Evolutionary conservation across 495 filamentous ascomycete genomes (phyloP), one percentile per base, ranked within the genome.

Genomic region (Cairneyella variabilis): DNA sequence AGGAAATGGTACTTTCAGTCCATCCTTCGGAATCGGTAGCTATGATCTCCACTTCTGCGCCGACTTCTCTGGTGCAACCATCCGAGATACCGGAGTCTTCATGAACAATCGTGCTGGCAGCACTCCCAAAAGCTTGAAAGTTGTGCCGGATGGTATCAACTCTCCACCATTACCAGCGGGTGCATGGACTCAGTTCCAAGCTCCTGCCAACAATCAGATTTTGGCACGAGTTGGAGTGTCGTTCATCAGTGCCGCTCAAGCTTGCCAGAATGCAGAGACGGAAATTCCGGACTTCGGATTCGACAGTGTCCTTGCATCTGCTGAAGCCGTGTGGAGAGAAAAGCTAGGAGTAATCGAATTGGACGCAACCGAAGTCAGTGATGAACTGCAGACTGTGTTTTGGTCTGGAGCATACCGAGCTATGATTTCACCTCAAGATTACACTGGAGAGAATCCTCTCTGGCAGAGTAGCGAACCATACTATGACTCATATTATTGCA

Each of bases 381-480:
- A 74, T 9, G 72, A 76, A 16, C 64, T 83, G 11, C 71, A 84
- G 56, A 83, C 65, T 23, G 79, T 79, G 27, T 89, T 90, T 62
- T 89, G 84, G 76, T 86, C 80, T 48, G 87, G 84, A 2, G 70
- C 81, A 3, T 91, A 91, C 61, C 71, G 87, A 25, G 77, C 83
- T 5, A 79, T 88, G 77, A 78, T 89, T 37, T 85, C 80, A 30
- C 87, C 86, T 1, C 87, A 91, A 63, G 86, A 90, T 52, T 89
- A 89, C 60, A 91, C 88, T 0, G 85, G 86, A 0, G 87, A 91
- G 60, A 91, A 90, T 47, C 85, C 85, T 16, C 62, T 85, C 1
- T 91, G 87, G 84, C 56, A 80, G 5, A 86, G 80, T 26, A 71
- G 69, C 20, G 87, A 90, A 67, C 87, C 88, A 8, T 90, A 91